Evolutionary conservation across 805 yeast species (phyloP), one percentile per base, ranked within the genome.

Genomic region (Candida orba): DNA sequence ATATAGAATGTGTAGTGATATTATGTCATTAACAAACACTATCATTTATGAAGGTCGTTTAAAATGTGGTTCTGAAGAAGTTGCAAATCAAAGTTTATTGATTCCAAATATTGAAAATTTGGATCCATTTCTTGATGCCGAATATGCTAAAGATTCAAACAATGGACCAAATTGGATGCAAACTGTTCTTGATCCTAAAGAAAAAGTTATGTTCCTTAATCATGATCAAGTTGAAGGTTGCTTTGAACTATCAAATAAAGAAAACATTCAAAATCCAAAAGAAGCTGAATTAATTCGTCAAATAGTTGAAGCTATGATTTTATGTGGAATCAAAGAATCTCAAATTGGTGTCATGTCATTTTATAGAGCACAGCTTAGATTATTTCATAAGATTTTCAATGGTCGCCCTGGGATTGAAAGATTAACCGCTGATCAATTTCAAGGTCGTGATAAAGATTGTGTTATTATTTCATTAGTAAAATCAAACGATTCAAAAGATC

Each of bases 361-460:
- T 42, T 91, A 93, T 61, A 69, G 95, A 33, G 87, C 90, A 0
- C 99, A 93, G 58, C 62, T 89, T 29, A 58, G 72, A 29, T 58
- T 72, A n/a, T 63, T 84, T 35, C 57, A 61, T 36, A 54, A 58
- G 35, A 48, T 50, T 29, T 59, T 59, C 47, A 53, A 46, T 34
- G 58, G 49, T 14, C 53, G 63, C 22, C 59, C 66, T 8, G 74
- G 68, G 1, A 63, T 93, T 27, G 98, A 93, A 52, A 72, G 86
- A 29, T 67, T 91, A 44, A 93, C 99, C 0, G 98, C 97, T 0
- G 99, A 93, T 62, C 87, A 84, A 57, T 91, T 84, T 56, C 99
- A 93, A 64, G 99, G 99, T 0, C 73, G 97, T 44, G 99, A 93
- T 62, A 93, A 91, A 56, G 91, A 87, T 29, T 85, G 96, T 57